Evolutionary conservation across 192 early-diverging fungal species (phyloP).

Genomic region (Ambispora gerdemannii): DNA sequence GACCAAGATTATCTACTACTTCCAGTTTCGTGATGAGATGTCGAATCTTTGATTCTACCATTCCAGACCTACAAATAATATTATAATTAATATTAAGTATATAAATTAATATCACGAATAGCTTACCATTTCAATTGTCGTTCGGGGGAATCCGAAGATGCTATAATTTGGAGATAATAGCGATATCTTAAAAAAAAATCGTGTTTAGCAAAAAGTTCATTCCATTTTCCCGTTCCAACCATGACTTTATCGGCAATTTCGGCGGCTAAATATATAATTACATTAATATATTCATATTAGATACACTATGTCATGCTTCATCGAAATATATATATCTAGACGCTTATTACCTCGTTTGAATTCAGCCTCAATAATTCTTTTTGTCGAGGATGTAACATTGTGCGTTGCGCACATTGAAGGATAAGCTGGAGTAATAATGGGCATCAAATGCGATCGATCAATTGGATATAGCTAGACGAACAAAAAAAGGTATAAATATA

Average conservation of each 20-base stretch:
- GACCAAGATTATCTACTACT: constrained; percentile 58
- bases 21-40: constrained; percentile 87
- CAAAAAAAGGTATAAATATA: too few relatives aligned
- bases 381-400: constrained; percentile 89
- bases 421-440: constrained; percentile 98
- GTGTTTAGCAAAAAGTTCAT: constrained; percentile 80
- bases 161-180: constrained; percentile 88
- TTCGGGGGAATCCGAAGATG: constrained; percentile 69
- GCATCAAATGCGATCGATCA: constrained; percentile 87
- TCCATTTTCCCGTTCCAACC: constrained; percentile 72
- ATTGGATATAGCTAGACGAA: constrained; percentile 67
- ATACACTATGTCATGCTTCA: neutral
- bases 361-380: constrained; percentile 78
- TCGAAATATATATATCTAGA: too few relatives aligned
- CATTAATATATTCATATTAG: constrained; percentile 6
- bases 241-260: constrained; percentile 77
- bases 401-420: constrained; percentile 98
- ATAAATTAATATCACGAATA: constrained; percentile 1
- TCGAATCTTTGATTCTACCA: constrained; percentile 89
- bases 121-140: constrained; percentile 68
- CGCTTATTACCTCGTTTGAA: constrained; percentile 58
- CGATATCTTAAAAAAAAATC: constrained; percentile 86
- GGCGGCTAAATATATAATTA: constrained; percentile 44
- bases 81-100: constrained; percentile 6
- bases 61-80: constrained; percentile 61